Evolutionary conservation across 306 rosid genomes (phyloP).

Genomic region (Cicer cuneatum): DNA sequence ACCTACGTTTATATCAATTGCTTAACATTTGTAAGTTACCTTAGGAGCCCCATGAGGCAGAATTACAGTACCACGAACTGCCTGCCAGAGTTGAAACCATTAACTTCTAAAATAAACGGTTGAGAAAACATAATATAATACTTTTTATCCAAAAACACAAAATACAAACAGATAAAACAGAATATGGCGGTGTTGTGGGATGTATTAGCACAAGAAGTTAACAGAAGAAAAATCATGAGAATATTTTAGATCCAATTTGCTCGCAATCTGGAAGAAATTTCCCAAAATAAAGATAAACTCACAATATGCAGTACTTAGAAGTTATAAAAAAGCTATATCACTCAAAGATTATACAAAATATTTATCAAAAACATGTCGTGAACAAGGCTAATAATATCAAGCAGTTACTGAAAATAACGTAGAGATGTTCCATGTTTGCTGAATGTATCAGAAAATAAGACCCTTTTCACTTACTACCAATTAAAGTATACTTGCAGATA

Average conservation of each 20-base stretch:
- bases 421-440: background rate
- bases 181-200: background rate
- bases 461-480: conserved; percentile 18
- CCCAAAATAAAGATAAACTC: background rate
- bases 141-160: conserved; percentile 1
- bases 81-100: conserved; percentile 67
- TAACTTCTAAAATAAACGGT: conserved; percentile 38
- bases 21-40: conserved; percentile 55
- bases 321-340: background rate
- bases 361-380: background rate
- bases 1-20: conserved; percentile 43
- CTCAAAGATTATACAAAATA: background rate
- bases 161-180: background rate
- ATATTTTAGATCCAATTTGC: background rate
- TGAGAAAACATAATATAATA: background rate
- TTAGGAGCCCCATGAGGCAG: conserved; percentile 93
- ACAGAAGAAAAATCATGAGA: background rate
- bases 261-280: background rate
- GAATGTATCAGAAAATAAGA: background rate
- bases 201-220: background rate
- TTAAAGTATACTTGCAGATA: conserved; percentile 13
- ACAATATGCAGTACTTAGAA: background rate
- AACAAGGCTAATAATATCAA: background rate
- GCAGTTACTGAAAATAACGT: background rate
- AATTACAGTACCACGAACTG: conserved; percentile 92